Percentiles rank a stretch among this genome's conserved stretches.
phyloP scores from a whole-genome alignment of 371 early-diverging fungal genomes.

The Saksenaea vasiformis region DNA sequence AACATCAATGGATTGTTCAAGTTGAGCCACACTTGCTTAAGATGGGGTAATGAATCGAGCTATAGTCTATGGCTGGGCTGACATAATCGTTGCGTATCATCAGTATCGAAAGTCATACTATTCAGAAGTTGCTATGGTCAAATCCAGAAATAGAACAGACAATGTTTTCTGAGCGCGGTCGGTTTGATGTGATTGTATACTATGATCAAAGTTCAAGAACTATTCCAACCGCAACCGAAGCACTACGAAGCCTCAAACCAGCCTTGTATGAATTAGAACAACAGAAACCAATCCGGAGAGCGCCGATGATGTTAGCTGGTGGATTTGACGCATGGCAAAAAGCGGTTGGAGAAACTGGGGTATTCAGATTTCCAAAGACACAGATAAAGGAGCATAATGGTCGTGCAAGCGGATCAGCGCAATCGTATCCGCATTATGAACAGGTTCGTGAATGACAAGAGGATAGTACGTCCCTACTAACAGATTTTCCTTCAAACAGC shows the following conservation, averaged over 20 bases:
- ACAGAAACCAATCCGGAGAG: conserved; percentile 37
- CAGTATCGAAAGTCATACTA: conserved; percentile 36
- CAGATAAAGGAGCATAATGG: neutral
- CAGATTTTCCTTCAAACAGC: neutral
- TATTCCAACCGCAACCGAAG: conserved; percentile 5
- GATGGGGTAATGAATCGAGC: conserved; percentile 40
- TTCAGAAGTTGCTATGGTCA: conserved; percentile 39
- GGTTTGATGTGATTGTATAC: conserved; percentile 71
- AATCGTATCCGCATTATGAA: neutral
- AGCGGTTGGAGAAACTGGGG: conserved; percentile 43
- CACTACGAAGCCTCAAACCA: conserved; percentile 30
- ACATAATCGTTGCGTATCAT: neutral
- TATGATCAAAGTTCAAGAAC: conserved; percentile 59
- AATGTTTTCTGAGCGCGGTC: conserved; percentile 60
- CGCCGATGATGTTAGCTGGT: conserved; percentile 72
- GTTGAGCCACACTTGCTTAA: conserved; percentile 70
- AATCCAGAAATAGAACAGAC: conserved; percentile 42
- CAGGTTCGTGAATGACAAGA: neutral
- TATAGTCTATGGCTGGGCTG: conserved; percentile 7
- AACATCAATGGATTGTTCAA: conserved; percentile 67
- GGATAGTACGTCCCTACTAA: neutral
- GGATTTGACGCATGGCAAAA: conserved; percentile 77
- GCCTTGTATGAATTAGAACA: conserved; percentile 57
- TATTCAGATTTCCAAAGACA: conserved; percentile 20
- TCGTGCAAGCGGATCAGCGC: neutral